These are phyloP conservation scores for Allantophomopsis cytisporea DNA, from an alignment of 2,329 filamentous ascomycete genomes.

Conservation along the genomic window DNA sequence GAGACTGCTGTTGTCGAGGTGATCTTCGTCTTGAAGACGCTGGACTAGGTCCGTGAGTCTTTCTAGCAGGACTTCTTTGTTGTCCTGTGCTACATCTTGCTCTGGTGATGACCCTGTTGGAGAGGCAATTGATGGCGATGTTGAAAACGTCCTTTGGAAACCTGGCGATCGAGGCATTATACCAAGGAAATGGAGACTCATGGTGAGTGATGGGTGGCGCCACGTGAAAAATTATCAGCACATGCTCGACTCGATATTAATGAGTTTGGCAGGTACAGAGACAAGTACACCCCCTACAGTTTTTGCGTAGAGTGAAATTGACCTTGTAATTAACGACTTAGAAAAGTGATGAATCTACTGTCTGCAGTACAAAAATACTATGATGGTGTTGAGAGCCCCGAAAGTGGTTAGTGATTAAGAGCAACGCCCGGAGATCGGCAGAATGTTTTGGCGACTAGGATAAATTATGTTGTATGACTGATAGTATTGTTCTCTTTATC, in stretches of 20 bases:
- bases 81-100: slow-evolving; percentile 11
- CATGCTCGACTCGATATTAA: too few relatives aligned
- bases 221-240: too few relatives aligned
- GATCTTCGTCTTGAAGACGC: slow-evolving; percentile 14
- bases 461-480: too few relatives aligned
- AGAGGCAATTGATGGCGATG: not conserved
- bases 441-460: not conserved
- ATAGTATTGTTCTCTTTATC: too few relatives aligned
- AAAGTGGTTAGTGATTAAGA: not conserved
- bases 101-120: not conserved
- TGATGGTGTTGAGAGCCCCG: not conserved
- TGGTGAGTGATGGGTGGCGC: slow-evolving; percentile 2
- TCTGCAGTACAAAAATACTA: too few relatives aligned
- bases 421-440: not conserved
- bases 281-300: too few relatives aligned
- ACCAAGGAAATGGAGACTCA: slow-evolving; percentile 14
- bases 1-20: slow-evolving; percentile 14
- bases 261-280: too few relatives aligned
- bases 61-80: slow-evolving; percentile 18
- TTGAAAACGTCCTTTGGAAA: slow-evolving; percentile 12
- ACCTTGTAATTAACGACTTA: too few relatives aligned
- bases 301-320: too few relatives aligned
- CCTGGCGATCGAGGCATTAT: slow-evolving; percentile 4
- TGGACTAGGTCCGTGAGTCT: slow-evolving; percentile 19
- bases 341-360: too few relatives aligned